Evolutionary conservation across 371 early-diverging fungal species (phyloP).

Genomic region (Mortierella sp.): DNA sequence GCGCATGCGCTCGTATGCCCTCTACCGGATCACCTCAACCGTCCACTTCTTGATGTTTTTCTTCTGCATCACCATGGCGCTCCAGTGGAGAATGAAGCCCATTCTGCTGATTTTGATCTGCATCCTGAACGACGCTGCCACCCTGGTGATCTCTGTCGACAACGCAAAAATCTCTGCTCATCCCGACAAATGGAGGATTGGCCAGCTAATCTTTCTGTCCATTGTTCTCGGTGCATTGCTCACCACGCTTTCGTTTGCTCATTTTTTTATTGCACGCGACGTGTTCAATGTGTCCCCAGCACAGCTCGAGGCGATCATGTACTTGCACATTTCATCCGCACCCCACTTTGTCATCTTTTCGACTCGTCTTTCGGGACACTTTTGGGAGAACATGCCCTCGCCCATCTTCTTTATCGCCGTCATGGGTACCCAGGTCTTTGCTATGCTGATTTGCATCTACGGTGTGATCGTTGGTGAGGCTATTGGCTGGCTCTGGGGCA

Average conservation of each 20-base stretch:
- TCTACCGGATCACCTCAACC: slow-evolving; percentile 90
- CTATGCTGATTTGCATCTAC: slow-evolving; percentile 87
- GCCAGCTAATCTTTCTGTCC: slow-evolving; percentile 81
- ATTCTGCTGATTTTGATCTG: slow-evolving; percentile 81
- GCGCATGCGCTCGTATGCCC: slow-evolving; percentile 87
- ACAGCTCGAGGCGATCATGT: slow-evolving; percentile 79
- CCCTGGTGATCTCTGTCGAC: slow-evolving; percentile 86
- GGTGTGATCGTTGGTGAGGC: slow-evolving; percentile 64
- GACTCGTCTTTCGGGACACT: slow-evolving; percentile 85
- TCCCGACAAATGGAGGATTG: slow-evolving; percentile 91
- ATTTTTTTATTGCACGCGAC: slow-evolving; percentile 66
- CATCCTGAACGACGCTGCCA: slow-evolving; percentile 86
- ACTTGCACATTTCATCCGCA: slow-evolving; percentile 86
- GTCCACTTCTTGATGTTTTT: slow-evolving; percentile 91
- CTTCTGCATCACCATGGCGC: slow-evolving; percentile 79
- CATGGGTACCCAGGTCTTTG: slow-evolving; percentile 92
- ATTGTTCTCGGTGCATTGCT: slow-evolving; percentile 73
- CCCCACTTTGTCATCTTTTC: slow-evolving; percentile 97
- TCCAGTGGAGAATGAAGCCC: slow-evolving; percentile 75
- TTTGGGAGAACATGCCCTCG: slow-evolving; percentile 89
- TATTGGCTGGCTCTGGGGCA: slow-evolving; percentile 64
- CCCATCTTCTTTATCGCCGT: slow-evolving; percentile 84
- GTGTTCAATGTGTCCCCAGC: slow-evolving; percentile 11
- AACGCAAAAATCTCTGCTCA: slow-evolving; percentile 80
- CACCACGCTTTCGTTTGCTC: slow-evolving; percentile 76